phyloP scores from a whole-genome alignment of 2,329 filamentous ascomycete species.

The Xylariaceae sp. region DNA sequence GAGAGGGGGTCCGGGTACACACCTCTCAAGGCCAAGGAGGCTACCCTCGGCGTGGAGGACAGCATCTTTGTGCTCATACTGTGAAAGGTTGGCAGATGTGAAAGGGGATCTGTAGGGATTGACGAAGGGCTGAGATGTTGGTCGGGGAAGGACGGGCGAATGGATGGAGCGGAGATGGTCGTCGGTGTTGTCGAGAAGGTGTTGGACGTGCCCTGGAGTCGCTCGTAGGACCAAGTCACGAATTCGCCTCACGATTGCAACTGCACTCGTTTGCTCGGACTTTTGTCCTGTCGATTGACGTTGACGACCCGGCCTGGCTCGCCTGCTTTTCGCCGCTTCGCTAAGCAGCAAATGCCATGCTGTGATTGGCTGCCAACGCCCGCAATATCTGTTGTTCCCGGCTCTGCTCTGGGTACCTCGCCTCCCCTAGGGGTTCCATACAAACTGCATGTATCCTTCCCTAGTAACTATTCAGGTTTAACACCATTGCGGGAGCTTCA shows the following conservation, averaged over 20 bases:
- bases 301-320: constrained; percentile 11
- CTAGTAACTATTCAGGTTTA: no score
- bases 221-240: no score
- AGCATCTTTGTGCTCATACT: constrained; percentile 33
- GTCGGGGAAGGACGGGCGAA: constrained; percentile 11
- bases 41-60: constrained; percentile 40
- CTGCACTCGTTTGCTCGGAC: no score
- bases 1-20: constrained; percentile 9
- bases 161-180: neutral
- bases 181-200: no score
- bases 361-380: constrained; percentile 16
- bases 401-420: no score
- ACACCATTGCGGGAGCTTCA: no score
- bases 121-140: neutral
- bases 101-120: neutral
- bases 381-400: constrained; percentile 9
- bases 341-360: constrained; percentile 19
- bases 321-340: constrained; percentile 17
- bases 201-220: no score
- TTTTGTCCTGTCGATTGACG: constrained; percentile 5
- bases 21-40: constrained; percentile 44
- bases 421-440: no score
- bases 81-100: no score
- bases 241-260: no score
- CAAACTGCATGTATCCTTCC: no score